A percentile compares a stretch with the other conserved stretches of the same genome.
These are phyloP conservation scores for Malus hybrid DNA, from an alignment of 331 rosid species.

Conservation along the genomic window DNA sequence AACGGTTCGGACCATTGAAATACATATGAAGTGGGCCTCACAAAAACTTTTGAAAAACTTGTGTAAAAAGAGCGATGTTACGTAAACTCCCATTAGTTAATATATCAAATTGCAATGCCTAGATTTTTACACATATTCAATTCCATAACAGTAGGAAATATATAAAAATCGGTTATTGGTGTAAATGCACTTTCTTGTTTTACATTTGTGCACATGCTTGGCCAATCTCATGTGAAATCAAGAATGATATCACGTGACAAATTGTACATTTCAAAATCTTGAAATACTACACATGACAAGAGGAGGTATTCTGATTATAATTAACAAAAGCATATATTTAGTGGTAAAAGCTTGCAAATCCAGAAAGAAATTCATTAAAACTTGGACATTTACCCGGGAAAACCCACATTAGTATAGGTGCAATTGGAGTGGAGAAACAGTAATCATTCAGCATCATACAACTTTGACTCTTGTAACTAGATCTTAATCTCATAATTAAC, in stretches of 20 bases:
- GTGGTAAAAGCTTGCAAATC: slow-evolving; percentile 15
- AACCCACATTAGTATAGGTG: slow-evolving; percentile 12
- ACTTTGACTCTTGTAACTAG: slow-evolving; percentile 16
- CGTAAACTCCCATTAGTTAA: too few relatives aligned
- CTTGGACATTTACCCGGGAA: slow-evolving; percentile 15
- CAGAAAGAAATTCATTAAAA: not conserved
- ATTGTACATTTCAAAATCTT: slow-evolving; percentile 21
- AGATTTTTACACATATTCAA: not conserved
- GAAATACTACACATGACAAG: slow-evolving; percentile 9
- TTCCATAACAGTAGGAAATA: not conserved
- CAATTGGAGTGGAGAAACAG: not conserved
- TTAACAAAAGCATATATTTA: slow-evolving; percentile 13
- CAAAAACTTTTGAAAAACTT: too few relatives aligned
- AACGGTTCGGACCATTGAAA: too few relatives aligned
- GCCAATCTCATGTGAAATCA: not conserved
- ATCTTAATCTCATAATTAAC: not conserved
- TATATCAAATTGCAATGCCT: not conserved
- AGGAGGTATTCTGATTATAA: not conserved
- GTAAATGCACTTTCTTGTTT: slow-evolving; percentile 5
- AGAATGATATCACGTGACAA: slow-evolving; percentile 8
- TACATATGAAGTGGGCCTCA: too few relatives aligned
- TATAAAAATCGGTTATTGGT: not conserved
- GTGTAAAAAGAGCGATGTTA: too few relatives aligned
- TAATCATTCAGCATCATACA: slow-evolving; percentile 9
- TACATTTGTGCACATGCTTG: not conserved